Conservation (phyloP, 805 yeast species). For the Saccharomycopsis guyanensis region DNA sequence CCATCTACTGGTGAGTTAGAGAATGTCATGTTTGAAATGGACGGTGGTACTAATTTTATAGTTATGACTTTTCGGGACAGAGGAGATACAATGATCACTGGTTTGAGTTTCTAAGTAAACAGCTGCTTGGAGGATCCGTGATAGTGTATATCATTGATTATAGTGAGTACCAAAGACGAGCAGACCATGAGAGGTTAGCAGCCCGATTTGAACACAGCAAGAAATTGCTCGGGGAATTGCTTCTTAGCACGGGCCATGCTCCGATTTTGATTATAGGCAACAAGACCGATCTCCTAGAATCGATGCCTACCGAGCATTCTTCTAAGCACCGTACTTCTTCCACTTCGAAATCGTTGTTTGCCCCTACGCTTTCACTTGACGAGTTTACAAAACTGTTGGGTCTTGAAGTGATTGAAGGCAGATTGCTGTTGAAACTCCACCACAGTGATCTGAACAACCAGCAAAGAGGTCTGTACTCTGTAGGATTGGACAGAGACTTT, state of each 20-base stretch:
- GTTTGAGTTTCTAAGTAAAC: background rate
- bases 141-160: conserved; percentile 15
- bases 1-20: conserved; percentile 5
- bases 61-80: conserved; percentile 15
- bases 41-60: no score
- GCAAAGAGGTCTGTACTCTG: no score
- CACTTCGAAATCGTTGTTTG: background rate
- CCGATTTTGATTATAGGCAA: conserved; percentile 14
- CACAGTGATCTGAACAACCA: background rate
- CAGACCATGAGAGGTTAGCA: conserved; percentile 2
- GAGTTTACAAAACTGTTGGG: background rate
- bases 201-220: background rate
- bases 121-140: background rate
- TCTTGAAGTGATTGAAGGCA: background rate
- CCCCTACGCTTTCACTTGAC: background rate
- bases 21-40: no score
- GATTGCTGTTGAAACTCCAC: background rate
- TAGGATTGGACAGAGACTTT: conserved; percentile 14
- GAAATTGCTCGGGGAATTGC: background rate
- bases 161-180: conserved; percentile 4
- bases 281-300: conserved; percentile 8
- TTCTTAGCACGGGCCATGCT: background rate
- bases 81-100: conserved; percentile 1
- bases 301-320: background rate
- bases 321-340: background rate